Evolutionary conservation across 495 filamentous ascomycete species (phyloP), one percentile per base, ranked within the genome.

Genomic region (Hypoxylon trugodes): DNA sequence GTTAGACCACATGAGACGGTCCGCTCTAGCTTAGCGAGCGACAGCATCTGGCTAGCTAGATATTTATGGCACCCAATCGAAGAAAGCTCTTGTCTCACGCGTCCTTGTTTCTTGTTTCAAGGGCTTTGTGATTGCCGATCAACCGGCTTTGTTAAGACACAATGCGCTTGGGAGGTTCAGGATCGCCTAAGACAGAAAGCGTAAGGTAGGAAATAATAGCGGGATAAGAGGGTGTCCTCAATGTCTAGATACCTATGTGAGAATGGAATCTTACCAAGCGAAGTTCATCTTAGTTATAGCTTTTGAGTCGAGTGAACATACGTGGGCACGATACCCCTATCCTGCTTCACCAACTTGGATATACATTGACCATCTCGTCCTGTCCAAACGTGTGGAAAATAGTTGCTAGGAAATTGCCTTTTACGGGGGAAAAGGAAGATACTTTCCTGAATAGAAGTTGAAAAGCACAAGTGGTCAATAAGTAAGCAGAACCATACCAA

Each of bases 401-500:
- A 7, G 74, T 69, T 7, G 49, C 36, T 5, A 84, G 32, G 46
- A 78, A 85, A 4, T 73, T 61, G 52, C 38, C 55, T 68, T 84
- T 82, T 8, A 73, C 73, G 28, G 69, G 65, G 65, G 76, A 83
- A 49, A 77, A 67, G 35, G 70, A 72, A 65, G 78, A 86, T 42
- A 86, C 63, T 32, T 76, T 76, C 38, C 82, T 82, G 46, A 71
- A 83, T 9, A 81, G 45, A 9, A 79, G 77, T 35, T 80, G 75
- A 50, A 83, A 79, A 19, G 74, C 74, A 38, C 76, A 76, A 25
- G 73, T 74, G 1, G 81, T 79, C 18, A 87, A 52, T 30, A 84
- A 59, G 60, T 85, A 86, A 3, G 77, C 78, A 25, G 76, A 74
- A 0, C 77, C 79, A 50, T 87, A 87, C 82, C 84, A 86, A 26